Evolutionary conservation across 768 basidiomycete genomes (phyloP), one percentile per base, ranked within the genome.

Genomic region (Hortiboletus flavorubellus): DNA sequence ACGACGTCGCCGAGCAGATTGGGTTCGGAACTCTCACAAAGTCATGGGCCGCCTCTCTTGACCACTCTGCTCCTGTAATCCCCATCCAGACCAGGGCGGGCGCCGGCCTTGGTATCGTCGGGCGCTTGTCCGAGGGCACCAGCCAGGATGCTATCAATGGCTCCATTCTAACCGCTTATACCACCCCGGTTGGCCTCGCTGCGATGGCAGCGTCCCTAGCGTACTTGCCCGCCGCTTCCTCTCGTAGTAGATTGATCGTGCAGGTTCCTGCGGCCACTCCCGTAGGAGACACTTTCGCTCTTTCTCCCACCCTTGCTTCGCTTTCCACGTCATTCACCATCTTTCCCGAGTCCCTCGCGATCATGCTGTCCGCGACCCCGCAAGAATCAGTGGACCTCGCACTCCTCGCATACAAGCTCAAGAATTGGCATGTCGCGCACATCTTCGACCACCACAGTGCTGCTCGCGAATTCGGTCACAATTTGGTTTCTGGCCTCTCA

Each of bases 391-490:
- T 86, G 45, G 88, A 92, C 64, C 81, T 93, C 52, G 82, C 93
- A 3, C 64, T 81, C 29, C 77, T 92, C 46, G 78, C 92, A n/a
- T 94, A 94, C 75, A 78, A 77, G 55, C 71, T 89, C 47, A 77
- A 78, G 15, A 68, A 74, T 18, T 80, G 75, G 40, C 91, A 96
- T 70, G 85, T 91, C 53, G 79, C 94, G 52, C 93, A 98, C 69
- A 74, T 98, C 40, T 94, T 98, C 66, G 94, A 98, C 71, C 91
- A 96, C 62, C 80, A 90, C 65, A 83, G 84, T 57, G 78, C 85
- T 33, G 78, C 86, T 34, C 86, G 96, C 26, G 93, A 98, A 72
- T 74, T 82, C 34, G 84, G 89, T 3, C 80, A 85, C 51, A 64
- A 76, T 34, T 71, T 84, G 37, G 62, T 71, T 29, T 76, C 77